Base-by-base conservation (phyloP, 129 eudicot species). In the Glebionis coronaria region DNA sequence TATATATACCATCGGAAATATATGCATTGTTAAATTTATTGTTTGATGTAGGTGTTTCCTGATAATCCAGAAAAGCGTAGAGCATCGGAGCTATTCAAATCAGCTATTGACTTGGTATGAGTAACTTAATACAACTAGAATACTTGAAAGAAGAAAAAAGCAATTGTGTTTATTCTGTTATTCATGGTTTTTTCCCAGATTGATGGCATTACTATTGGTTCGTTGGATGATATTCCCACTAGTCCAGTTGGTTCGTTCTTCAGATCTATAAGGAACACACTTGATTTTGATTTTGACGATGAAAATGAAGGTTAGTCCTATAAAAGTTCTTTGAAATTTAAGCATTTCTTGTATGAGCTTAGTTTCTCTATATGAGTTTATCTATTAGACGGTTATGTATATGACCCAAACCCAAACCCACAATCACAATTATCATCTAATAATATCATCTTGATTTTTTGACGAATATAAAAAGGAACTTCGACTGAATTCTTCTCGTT, bases 31-130 rank as follows among this genome's bases (percentile, higher is more conserved):
- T 49, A n/a, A 75, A 49, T 55, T 75, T 49, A 15, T 44, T 27
- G 46, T 68, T 69, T 45, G 23, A 60, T 67, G 52, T 70, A 93
- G 97, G 99, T 93, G 71, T 93, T 93, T 73, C 97, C 99, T 73
- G 99, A 93, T 73, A 84, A 82, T 73, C 99, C 99, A 54, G 99
- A 93, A 75, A 89, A 75, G 78, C 99, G 99, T 70, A 84, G 99
- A 83, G 97, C 99, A 60, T 78, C 95, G 0, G 84, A 93, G 67
- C 72, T 86, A 79, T 93, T 86, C 77, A 86, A 77, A 82, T 71
- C 95, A 72, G 95, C 99, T 65, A 72, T 93, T 81, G 99, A 93
- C 76, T 78, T 74, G 89, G 98, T 91, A 82, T 14, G 15, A 52
- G 62, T 51, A 54, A 44, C 15, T 45, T 60, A 19, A 1, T 31